These are phyloP conservation scores for Jaltomata sinuosa DNA, from an alignment of 257 asterid species.

Conservation along the genomic window DNA sequence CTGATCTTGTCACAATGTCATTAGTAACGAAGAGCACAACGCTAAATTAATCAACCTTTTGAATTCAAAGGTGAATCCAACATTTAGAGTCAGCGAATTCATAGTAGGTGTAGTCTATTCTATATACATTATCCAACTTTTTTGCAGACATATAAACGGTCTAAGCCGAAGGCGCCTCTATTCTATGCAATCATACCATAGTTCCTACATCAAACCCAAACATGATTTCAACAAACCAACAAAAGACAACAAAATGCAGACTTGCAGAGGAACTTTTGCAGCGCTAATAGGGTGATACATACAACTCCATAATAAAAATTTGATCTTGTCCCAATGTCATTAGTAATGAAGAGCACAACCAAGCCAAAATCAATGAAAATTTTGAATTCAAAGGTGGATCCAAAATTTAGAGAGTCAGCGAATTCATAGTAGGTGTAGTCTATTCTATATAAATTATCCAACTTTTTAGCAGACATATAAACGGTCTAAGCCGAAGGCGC, in stretches of 20 bases:
- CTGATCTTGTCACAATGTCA: no score
- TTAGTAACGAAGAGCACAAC: not conserved
- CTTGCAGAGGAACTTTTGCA: slow-evolving; percentile 84
- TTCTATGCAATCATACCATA: not conserved
- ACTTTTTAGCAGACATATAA: not conserved
- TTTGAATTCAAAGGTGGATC: not conserved
- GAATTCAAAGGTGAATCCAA: not conserved
- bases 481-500: not conserved
- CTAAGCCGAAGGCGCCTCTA: not conserved
- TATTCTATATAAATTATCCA: not conserved
- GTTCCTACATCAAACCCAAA: not conserved
- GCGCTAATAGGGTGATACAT: slow-evolving; percentile 93
- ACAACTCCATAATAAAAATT: no score
- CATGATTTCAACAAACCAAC: not conserved
- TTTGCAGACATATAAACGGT: not conserved
- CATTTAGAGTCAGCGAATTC: not conserved
- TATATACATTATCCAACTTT: not conserved
- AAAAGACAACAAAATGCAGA: slow-evolving; percentile 14
- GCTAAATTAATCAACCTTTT: not conserved
- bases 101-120: not conserved
- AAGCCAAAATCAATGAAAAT: not conserved
- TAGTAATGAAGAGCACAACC: not conserved
- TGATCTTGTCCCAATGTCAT: no score
- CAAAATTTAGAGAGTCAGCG: not conserved
- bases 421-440: not conserved